Percentiles rank a stretch among this genome's conserved stretches.
phyloP scores from a whole-genome alignment of 352 stramenopile genomes.

The Globisporangium recalcitrans region DNA sequence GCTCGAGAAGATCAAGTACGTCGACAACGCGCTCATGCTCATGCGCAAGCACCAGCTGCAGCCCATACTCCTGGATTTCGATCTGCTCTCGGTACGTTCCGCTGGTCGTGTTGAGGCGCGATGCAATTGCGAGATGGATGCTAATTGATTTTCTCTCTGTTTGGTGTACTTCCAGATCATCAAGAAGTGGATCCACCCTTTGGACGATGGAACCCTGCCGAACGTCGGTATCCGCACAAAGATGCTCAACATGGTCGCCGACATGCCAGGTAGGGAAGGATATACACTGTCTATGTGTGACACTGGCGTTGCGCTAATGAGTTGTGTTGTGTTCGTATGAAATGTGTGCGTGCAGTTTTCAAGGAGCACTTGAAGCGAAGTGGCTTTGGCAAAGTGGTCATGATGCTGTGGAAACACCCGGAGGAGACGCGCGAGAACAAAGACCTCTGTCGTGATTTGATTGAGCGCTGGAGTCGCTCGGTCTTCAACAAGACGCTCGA shows the following conservation, averaged over 20 bases:
- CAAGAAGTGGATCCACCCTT: constrained; percentile 87
- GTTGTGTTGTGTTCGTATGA: too few species aligned
- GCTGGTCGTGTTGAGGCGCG: not conserved
- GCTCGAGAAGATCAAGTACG: constrained; percentile 85
- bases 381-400: constrained; percentile 85
- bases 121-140: not conserved
- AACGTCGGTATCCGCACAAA: constrained; percentile 85
- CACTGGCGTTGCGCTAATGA: not conserved
- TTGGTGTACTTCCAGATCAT: too few species aligned
- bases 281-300: not conserved
- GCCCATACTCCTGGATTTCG: constrained; percentile 85
- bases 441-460: constrained; percentile 75
- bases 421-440: constrained; percentile 85
- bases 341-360: constrained; percentile 67
- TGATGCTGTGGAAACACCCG: constrained; percentile 85
- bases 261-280: constrained; percentile 48
- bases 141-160: constrained; percentile 5
- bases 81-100: constrained; percentile 66
- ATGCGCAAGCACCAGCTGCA: constrained; percentile 82
- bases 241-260: constrained; percentile 78
- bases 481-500: constrained; percentile 88
- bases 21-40: constrained; percentile 64
- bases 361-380: constrained; percentile 88
- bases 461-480: constrained; percentile 83
- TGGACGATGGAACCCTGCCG: constrained; percentile 69